phyloP scores from a whole-genome alignment of 345 rosid species.

The Noccaea caerulescens region DNA sequence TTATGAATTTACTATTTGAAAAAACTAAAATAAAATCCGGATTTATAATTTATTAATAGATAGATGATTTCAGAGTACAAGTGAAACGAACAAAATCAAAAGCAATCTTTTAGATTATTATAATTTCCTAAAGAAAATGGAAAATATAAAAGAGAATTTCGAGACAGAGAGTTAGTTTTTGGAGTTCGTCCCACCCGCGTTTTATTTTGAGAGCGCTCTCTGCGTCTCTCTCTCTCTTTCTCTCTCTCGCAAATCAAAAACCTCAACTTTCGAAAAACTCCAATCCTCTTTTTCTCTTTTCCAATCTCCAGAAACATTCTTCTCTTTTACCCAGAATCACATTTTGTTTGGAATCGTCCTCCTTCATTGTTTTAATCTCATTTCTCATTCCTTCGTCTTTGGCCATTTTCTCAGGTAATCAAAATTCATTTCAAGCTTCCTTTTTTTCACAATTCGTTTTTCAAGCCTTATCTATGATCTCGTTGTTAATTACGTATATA shows the following conservation, averaged over 20 bases:
- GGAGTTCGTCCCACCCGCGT: conserved; percentile 41
- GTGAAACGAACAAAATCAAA: conserved; percentile 28
- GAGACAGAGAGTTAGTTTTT: conserved; percentile 25
- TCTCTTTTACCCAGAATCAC: conserved; percentile 26
- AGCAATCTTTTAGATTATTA: neutral
- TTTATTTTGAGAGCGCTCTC: conserved; percentile 39
- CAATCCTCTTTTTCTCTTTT: neutral
- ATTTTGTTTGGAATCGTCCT: neutral
- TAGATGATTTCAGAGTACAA: conserved; percentile 14
- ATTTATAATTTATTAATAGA: conserved; percentile 28
- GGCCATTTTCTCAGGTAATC: conserved; percentile 31
- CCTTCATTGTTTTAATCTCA: conserved; percentile 27
- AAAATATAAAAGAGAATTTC: conserved; percentile 1
- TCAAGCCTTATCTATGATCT: conserved; percentile 20
- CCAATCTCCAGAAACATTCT: conserved; percentile 31
- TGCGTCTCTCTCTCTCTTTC: conserved; percentile 34
- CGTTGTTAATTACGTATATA: neutral
- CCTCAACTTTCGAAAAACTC: conserved; percentile 39
- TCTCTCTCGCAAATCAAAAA: conserved; percentile 42
- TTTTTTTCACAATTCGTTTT: neutral
- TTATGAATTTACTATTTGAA: conserved; percentile 37
- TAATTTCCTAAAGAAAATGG: no score
- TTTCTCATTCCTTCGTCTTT: conserved; percentile 13
- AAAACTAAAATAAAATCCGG: conserved; percentile 2
- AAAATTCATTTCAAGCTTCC: neutral